Percentiles rank a stretch among this genome's conserved stretches.
phyloP scores from a whole-genome alignment of 177 flowering plant species.

The Vitis hybrid region DNA sequence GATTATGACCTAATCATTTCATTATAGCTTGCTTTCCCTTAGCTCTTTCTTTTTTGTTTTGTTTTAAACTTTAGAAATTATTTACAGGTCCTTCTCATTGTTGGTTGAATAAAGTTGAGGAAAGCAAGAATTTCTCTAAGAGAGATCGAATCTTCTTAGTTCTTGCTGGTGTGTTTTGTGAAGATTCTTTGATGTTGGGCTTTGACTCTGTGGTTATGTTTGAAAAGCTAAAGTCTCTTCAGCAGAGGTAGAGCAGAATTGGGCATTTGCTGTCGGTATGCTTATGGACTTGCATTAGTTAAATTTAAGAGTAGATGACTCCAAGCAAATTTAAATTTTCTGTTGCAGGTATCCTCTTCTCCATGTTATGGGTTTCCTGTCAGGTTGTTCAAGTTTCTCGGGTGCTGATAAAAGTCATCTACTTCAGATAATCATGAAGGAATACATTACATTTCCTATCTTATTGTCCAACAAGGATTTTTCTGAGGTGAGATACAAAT shows the following conservation, averaged over 20 bases:
- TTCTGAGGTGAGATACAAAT: conserved; percentile 40
- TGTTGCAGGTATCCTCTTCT: conserved; percentile 59
- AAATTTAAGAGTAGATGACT: background rate
- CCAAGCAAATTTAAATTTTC: background rate
- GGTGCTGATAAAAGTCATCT: conserved; percentile 28
- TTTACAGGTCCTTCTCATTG: conserved; percentile 58
- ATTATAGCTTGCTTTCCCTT: too few relatives aligned
- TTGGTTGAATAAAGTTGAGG: conserved; percentile 64
- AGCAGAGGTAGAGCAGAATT: conserved; percentile 55
- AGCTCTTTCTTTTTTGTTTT: background rate
- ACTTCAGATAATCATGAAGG: conserved; percentile 45
- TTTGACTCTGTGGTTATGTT: conserved; percentile 29
- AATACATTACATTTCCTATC: conserved; percentile 70
- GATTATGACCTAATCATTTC: too few relatives aligned
- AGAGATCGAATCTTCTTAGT: conserved; percentile 51
- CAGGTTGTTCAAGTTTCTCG: conserved; percentile 26
- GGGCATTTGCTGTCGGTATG: background rate
- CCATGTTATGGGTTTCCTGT: conserved; percentile 56
- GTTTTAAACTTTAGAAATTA: background rate
- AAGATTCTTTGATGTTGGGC: conserved; percentile 17
- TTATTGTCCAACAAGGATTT: conserved; percentile 47
- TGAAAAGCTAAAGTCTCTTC: conserved; percentile 63
- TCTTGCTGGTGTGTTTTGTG: conserved; percentile 39
- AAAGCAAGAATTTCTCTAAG: conserved; percentile 20
- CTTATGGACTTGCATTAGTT: conserved; percentile 2